Percentiles rank a stretch among this genome's conserved stretches.
Evolutionary conservation across 2,329 filamentous ascomycete genomes (phyloP).

Genomic region (Cercospora sp.): DNA sequence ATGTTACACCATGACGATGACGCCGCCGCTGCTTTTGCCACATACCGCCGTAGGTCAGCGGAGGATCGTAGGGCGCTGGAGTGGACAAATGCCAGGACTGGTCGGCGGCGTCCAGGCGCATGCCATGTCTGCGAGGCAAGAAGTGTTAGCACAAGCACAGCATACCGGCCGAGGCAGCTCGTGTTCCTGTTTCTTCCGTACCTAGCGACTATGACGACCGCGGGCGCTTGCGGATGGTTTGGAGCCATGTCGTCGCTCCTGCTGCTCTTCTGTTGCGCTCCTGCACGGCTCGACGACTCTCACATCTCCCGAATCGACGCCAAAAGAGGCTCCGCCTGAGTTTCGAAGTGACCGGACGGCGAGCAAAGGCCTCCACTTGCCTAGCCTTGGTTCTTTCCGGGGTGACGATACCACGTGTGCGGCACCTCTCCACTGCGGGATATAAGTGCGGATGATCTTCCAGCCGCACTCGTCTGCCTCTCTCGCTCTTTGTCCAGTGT

Average conservation of each 20-base stretch:
- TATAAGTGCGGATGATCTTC: neutral
- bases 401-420: slow-evolving; percentile 1
- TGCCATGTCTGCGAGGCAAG: slow-evolving; percentile 68
- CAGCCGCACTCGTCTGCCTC: neutral
- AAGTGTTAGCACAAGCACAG: slow-evolving; percentile 11
- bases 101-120: slow-evolving; percentile 90
- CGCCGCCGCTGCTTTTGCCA: neutral
- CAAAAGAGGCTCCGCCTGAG: neutral
- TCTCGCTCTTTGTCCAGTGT: neutral
- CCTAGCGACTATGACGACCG: slow-evolving; percentile 54
- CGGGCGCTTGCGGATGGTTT: slow-evolving; percentile 43
- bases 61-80: slow-evolving; percentile 91
- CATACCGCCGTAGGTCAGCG: slow-evolving; percentile 74
- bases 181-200: slow-evolving; percentile 32
- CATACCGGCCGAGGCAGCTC: slow-evolving; percentile 14
- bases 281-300: neutral
- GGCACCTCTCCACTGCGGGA: slow-evolving; percentile 2
- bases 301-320: neutral
- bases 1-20: neutral
- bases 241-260: slow-evolving; percentile 5
- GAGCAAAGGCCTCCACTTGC: slow-evolving; percentile 3
- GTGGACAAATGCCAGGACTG: slow-evolving; percentile 93
- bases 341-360: neutral
- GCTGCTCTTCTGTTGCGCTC: neutral
- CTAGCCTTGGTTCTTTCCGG: slow-evolving; percentile 1